phyloP scores from a whole-genome alignment of 1,284 basidiomycete genomes.

The Gomphus sp. region DNA sequence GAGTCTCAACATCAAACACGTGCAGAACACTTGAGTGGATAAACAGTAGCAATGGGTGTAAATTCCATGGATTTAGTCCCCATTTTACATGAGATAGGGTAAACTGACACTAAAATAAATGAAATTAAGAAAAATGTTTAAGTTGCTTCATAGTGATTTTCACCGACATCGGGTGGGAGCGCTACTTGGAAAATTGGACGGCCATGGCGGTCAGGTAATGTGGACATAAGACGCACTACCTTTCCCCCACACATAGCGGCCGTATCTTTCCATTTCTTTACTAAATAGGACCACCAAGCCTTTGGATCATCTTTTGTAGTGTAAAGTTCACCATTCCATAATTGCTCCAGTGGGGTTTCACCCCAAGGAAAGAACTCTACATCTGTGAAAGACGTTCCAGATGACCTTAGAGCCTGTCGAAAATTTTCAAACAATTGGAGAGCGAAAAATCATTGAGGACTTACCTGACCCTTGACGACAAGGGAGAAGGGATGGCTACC shows the following conservation, averaged over 20 bases:
- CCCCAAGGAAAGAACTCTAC: constrained; percentile 8
- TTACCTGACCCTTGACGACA: not conserved
- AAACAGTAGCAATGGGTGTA: constrained; percentile 48
- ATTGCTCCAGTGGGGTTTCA: not conserved
- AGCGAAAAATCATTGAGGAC: not conserved
- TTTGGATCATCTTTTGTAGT: not conserved
- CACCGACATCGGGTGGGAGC: constrained; percentile 4
- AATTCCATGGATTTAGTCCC: constrained; percentile 38
- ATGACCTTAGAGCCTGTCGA: not conserved
- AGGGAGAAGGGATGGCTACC: constrained; percentile 1
- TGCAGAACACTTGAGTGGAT: constrained; percentile 42
- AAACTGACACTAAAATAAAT: constrained; percentile 1
- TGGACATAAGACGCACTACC: constrained; percentile 9
- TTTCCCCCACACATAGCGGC: not conserved
- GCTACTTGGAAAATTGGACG: not conserved
- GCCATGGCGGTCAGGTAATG: not conserved
- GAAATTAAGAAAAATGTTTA: not conserved
- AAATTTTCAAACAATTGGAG: not conserved
- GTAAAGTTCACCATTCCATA: constrained; percentile 4
- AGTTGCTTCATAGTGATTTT: not conserved
- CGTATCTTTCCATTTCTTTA: constrained; percentile 1
- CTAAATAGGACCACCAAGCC: not conserved
- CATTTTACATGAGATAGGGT: constrained; percentile 33
- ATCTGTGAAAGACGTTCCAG: not conserved
- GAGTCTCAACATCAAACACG: constrained; percentile 35